Evolutionary conservation across 768 basidiomycete genomes (phyloP), one percentile per base, ranked within the genome.

Genomic region (Scleroderma citrinum): DNA sequence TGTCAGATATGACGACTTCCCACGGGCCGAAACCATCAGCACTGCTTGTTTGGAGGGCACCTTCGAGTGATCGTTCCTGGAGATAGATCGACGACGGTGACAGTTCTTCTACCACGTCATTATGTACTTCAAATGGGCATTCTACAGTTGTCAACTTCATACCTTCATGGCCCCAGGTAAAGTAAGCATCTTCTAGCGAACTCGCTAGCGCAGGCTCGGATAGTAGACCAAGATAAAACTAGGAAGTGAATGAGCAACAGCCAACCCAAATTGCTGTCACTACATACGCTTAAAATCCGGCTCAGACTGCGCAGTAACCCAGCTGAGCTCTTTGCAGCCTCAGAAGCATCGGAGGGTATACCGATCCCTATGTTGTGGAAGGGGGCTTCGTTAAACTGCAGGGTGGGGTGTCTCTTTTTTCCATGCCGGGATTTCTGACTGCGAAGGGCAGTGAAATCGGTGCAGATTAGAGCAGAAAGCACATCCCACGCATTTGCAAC

Each of bases 311-410:
- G 24, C 24, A 71, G 47, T 39, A 71, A 45, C 1, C 47, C 13
- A 6, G 17, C 20, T 0, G 47, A 44, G 2, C 56, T 31, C 3
- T 31, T 20, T 3, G 40, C 26, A 2, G 56, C 56, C 7, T 63
- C 66, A 11, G 44, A 47, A 6, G 26, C 31, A 1, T 53, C 56
- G 10, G 43, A 29, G 8, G 71, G 68, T 3, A 60, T 54, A 11
- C 29, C 20, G 3, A 63, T 45, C 6, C 56, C 55, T n/a, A 69
- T 55, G 11, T 52, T 57, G 7, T 54, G 52, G 46, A 71, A 65
- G 1, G 58, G 56, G 23, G 54, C 57, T 5, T 46, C 29, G 37
- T 73, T 58, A 29, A 67, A 26, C 3, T 49, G 32, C 1, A 45
- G 12, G 24, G 41, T 39, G 12, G 13, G 45, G 31, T 41, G 49